phyloP scores from a whole-genome alignment of 2,329 filamentous ascomycete genomes.

The Cylindrodendrum hubeiense region DNA sequence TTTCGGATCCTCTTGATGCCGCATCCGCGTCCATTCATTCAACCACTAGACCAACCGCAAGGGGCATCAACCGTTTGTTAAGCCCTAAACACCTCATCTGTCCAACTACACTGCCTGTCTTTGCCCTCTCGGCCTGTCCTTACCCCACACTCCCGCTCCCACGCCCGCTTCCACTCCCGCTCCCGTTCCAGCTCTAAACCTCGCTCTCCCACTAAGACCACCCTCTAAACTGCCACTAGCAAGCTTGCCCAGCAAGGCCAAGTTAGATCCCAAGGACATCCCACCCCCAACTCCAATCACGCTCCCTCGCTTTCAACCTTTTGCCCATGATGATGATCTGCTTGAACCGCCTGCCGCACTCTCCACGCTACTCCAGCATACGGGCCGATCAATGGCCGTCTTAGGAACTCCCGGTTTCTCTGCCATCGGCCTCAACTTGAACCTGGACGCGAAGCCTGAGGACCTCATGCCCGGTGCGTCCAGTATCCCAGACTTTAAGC shows the following conservation, averaged over 20 bases:
- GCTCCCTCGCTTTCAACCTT: conserved; percentile 61
- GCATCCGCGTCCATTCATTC: conserved; percentile 1
- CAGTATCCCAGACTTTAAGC: conserved; percentile 65
- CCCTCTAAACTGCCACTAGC: conserved; percentile 43
- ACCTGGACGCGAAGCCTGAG: conserved; percentile 59
- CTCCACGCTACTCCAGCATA: conserved; percentile 63
- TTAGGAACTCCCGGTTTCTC: conserved; percentile 62
- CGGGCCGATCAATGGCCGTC: conserved; percentile 60
- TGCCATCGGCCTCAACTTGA: conserved; percentile 69
- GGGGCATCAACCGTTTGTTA: not conserved
- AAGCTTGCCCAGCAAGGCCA: conserved; percentile 44
- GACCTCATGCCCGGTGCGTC: conserved; percentile 67
- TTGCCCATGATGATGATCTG: conserved; percentile 47
- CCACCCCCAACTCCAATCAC: conserved; percentile 68
- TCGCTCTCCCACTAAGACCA: conserved; percentile 32
- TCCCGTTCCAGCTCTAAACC: conserved; percentile 19
- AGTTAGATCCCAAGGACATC: conserved; percentile 62
- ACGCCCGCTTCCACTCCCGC: conserved; percentile 12
- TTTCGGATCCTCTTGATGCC: conserved; percentile 1
- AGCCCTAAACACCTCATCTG: not conserved
- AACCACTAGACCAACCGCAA: not conserved
- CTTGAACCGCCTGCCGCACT: conserved; percentile 54
- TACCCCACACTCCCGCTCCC: conserved; percentile 28
- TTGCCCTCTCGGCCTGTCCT: not conserved
- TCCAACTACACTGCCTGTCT: not conserved